Conservation (phyloP, 805 yeast species). For the Lipomyces sp. region DNA sequence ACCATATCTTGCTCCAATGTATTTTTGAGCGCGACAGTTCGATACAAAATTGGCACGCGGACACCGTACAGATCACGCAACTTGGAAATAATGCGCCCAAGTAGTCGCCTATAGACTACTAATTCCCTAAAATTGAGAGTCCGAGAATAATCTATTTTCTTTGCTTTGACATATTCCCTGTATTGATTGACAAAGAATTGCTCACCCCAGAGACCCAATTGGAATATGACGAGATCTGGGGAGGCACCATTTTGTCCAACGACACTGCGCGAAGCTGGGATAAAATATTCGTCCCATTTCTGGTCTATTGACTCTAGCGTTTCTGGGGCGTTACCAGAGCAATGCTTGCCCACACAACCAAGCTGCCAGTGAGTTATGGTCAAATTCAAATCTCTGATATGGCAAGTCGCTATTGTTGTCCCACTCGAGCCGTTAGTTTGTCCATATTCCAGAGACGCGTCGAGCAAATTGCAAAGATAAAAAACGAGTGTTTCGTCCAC, state of each 20-base stretch:
- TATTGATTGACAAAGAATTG: not conserved
- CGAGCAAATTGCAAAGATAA: slow-evolving; percentile 20
- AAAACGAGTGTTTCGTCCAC: slow-evolving; percentile 25
- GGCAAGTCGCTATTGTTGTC: slow-evolving; percentile 16
- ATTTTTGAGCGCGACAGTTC: not conserved
- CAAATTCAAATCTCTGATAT: slow-evolving; percentile 9
- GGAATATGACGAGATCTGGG: slow-evolving; percentile 21
- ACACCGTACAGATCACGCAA: not conserved
- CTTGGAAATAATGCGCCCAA: slow-evolving; percentile 4
- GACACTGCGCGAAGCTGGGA: not conserved
- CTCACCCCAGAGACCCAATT: slow-evolving; percentile 22
- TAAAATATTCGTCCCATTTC: slow-evolving; percentile 11
- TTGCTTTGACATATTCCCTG: not conserved
- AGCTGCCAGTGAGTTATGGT: slow-evolving; percentile 22
- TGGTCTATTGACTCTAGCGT: slow-evolving; percentile 20
- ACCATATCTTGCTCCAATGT: not conserved
- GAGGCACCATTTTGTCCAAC: slow-evolving; percentile 11
- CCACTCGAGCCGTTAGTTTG: slow-evolving; percentile 17
- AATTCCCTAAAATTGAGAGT: not conserved
- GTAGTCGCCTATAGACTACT: slow-evolving; percentile 14
- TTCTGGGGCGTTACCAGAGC: not conserved
- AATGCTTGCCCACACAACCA: slow-evolving; percentile 22
- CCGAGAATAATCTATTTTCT: not conserved
- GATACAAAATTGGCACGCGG: not conserved
- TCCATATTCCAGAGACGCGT: slow-evolving; percentile 12